A percentile compares a stretch with the other conserved stretches of the same genome.
These are phyloP conservation scores for Neurospora africana DNA, from an alignment of 495 filamentous ascomycete species.

Conservation along the genomic window DNA sequence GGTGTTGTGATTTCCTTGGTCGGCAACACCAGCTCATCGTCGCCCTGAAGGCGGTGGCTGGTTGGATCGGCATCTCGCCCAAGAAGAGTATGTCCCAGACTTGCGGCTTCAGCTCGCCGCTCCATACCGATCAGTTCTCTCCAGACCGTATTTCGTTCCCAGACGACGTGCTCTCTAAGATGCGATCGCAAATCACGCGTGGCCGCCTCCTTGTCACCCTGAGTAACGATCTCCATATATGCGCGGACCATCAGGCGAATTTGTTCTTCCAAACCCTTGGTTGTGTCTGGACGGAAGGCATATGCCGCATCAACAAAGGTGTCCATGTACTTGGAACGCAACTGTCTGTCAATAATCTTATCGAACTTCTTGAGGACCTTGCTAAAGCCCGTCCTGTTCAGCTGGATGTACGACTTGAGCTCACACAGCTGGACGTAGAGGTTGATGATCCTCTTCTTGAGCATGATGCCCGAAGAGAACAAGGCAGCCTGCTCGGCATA, in stretches of 20 bases:
- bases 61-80: constrained; percentile 61
- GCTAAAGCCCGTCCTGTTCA: constrained; percentile 91
- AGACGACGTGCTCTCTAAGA: constrained; percentile 92
- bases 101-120: constrained; percentile 88
- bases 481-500: constrained; percentile 63
- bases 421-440: constrained; percentile 92
- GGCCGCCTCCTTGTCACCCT: constrained; percentile 63
- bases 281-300: constrained; percentile 63
- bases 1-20: constrained; percentile 70
- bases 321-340: constrained; percentile 66
- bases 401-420: constrained; percentile 87
- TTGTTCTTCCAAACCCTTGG: constrained; percentile 56
- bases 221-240: constrained; percentile 72
- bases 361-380: constrained; percentile 99
- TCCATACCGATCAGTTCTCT: constrained; percentile 98
- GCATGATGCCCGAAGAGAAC: constrained; percentile 69
- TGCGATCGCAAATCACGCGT: constrained; percentile 81
- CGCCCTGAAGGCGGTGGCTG: constrained; percentile 69
- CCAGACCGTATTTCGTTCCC: constrained; percentile 99
- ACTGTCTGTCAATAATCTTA: constrained; percentile 76
- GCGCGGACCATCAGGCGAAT: constrained; percentile 63
- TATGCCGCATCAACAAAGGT: constrained; percentile 60
- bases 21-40: constrained; percentile 43
- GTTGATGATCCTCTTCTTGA: constrained; percentile 83
- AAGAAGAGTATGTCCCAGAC: constrained; percentile 75